These are phyloP conservation scores for Sporothrix variecibatus DNA, from an alignment of 2,329 filamentous ascomycete genomes.

Conservation along the genomic window DNA sequence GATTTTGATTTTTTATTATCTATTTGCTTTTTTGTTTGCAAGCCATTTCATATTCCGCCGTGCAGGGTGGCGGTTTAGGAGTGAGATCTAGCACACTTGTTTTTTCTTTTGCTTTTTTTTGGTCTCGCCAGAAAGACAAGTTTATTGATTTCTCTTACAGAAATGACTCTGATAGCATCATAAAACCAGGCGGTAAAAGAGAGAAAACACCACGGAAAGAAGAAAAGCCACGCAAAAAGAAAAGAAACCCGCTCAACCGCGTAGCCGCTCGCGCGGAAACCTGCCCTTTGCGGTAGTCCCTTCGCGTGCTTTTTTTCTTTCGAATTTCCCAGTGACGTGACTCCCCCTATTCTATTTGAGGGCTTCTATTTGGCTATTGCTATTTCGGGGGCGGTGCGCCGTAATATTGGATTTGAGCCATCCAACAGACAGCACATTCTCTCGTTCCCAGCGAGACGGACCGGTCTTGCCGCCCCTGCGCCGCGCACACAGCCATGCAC, in stretches of 20 bases:
- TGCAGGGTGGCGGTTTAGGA: not conserved
- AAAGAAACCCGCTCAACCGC: conserved; percentile 18
- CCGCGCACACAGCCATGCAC: not conserved
- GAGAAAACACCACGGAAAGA: not conserved
- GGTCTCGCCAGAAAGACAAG: too few relatives aligned
- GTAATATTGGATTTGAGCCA: not conserved
- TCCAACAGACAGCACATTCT: not conserved
- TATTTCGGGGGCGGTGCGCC: not conserved
- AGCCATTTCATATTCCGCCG: not conserved
- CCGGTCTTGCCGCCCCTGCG: not conserved
- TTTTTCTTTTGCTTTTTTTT: not conserved
- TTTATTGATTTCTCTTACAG: not conserved
- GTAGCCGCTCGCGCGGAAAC: conserved; percentile 17
- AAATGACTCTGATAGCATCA: not conserved
- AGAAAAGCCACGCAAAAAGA: not conserved
- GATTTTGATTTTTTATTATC: not conserved
- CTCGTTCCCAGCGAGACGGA: not conserved
- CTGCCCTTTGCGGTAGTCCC: conserved; percentile 3
- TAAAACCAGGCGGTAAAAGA: not conserved
- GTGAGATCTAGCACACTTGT: not conserved
- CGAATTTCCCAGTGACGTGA: not conserved
- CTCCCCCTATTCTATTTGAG: not conserved
- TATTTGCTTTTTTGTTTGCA: not conserved
- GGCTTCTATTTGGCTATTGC: too few relatives aligned
- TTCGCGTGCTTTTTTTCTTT: not conserved